Base-by-base conservation (phyloP, 768 basidiomycete genomes). In the Collybia sordida region DNA sequence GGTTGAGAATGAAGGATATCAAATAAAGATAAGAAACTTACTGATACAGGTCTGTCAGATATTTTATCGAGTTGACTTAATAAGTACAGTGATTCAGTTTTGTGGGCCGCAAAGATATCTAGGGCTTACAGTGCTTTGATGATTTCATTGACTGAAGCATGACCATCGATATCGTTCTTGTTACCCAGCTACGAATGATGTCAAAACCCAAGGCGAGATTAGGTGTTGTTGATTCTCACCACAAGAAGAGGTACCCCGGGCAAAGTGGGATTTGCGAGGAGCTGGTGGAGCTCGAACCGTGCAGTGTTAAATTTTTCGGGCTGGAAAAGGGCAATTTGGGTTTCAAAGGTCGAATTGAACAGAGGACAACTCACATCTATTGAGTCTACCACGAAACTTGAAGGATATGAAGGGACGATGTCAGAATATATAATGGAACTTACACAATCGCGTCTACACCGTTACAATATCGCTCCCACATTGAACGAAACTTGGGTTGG, bases 401-500 rank as follows among this genome's bases (percentile, higher is more conserved):
- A 27, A 24, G 35, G 24, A 3, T 38, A 24, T 27, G 22, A 25
- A 19, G 49, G 18, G 37, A 8, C 23, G 8, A 45, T 35, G 56
- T 27, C 22, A 22, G 15, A 25, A 9, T 3, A 40, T 17, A 31
- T 21, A 14, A 31, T 19, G 24, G 36, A 17, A 66, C 88, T 60
- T 65, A 95, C 92, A 96, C 81, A 28, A 97, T 85, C 21, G 94
- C 94, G 62, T 96, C 92, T 1, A 92, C 92, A 7, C 93, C 94
- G 54, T 86, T 82, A 68, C 93, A 94, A 67, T 96, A 97, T 38
- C 94, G 77, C 67, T 94, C 92, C 91, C 92, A 97, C 86, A 95
- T 93, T 28, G 90, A 90, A 38, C 94, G 83, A 64, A 95, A 97
- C 64, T 90, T 92, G 5, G 93, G 89, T 72, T 96, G 93, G 24